Base-by-base conservation (phyloP, 768 basidiomycete species). In the Thelephora aurantiotincta region DNA sequence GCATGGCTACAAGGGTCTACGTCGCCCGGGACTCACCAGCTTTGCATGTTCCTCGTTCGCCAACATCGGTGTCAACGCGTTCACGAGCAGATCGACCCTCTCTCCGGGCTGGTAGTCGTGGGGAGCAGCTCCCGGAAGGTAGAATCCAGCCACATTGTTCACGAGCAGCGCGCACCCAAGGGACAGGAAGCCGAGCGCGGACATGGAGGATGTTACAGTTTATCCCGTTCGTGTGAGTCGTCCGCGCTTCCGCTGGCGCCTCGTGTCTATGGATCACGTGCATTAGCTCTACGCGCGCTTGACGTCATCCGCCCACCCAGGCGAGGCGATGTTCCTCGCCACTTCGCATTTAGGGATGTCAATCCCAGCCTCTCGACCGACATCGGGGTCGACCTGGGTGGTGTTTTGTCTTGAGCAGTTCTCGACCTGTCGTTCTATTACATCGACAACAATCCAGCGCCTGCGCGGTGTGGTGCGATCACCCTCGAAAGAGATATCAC, bases 41-140 rank as follows among this genome's bases (percentile, higher is more conserved):
- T 88, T 89, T 33, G 80, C 71, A 55, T 83, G 72, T 54, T 80
- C 76, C 38, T 62, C 71, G 33, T 75, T 74, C 19, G 77, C 68
- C 35, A 88, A 67, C 75, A 86, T 89, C 2, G 92, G 92, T 13
- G 89, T 91, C 46, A 94, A 69, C 0, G 88, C 82, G 63, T 94
- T 96, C 57, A 96, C 87, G 59, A 80, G 76, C 41, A 92, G 68
- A 43, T 80, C 73, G 37, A 97, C 88, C 45, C 66, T 64, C 51
- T 97, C 90, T 43, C 82, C 83, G 45, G 60, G 55, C 13, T 60
- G 61, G 64, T 90, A 98, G 62, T 90, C 80, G 58, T 76, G 80
- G 0, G 94, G 94, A 6, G 93, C 89, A 23, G 93, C 77, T 20
- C 84, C 84, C 20, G 93, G 93, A 35, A 98, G 75, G 62, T 98